Evolutionary conservation across 2,329 filamentous ascomycete genomes (phyloP), one percentile per base, ranked within the genome.

Genomic region (Alternaria postmessia): DNA sequence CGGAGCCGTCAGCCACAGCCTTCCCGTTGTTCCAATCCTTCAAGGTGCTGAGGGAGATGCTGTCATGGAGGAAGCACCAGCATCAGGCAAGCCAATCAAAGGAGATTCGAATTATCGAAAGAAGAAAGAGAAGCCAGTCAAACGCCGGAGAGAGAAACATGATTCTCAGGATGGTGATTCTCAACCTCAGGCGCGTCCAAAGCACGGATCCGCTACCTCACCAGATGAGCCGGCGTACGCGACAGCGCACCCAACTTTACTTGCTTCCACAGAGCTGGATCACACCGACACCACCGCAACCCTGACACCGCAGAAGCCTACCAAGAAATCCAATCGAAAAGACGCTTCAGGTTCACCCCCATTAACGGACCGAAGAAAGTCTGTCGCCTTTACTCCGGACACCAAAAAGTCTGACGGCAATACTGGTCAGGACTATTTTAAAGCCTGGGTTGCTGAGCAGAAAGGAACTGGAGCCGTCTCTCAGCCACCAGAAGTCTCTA

Each of bases 371-470:
- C 72, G 72, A 39, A 80, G 80, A 63, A 89, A 90, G 73, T 87
- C 86, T 4, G 88, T 91, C 8, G 85, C 87, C 1, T 91, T 91
- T 72, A 86, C 88, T 1, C 81, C 85, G 7, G 88, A 89, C 51
- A 88, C 87, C 3, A 89, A 90, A 71, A 78, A 75, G 7, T 76
- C 83, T 46, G 87, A 89, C 73, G 86, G 84, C 20, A 82, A 84
- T 61, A 86, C 82, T 56, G 82, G 81, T 49, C 82, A 83, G 59
- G 79, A 82, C 48, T 75, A 85, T 38, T 86, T 85, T 76, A 82
- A 83, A 62, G 77, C 81, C 57, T 87, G 84, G 84, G 78, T 70
- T 12, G 63, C 68, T 11, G 75, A 78, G 49, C 73, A 76, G 43
- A 74, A 75, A 51, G 71, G 67, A 5, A 62, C 66, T 43, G 57